Base-by-base conservation (phyloP, 2,329 filamentous ascomycete species). In the Microsporum audouinii region DNA sequence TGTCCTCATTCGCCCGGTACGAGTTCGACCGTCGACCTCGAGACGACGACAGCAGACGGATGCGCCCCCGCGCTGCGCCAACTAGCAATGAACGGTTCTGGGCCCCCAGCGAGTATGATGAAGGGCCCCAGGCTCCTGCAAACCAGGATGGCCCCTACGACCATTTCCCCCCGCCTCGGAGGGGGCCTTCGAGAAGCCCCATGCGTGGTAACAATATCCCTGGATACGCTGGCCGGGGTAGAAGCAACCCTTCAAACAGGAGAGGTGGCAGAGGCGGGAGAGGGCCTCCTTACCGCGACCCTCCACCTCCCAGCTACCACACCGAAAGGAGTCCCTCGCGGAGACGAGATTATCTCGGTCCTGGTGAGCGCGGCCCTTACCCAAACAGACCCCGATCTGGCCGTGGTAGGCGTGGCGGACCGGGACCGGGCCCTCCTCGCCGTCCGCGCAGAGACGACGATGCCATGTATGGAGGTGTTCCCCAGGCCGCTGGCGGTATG, bases 161-260 rank as follows among this genome's bases (percentile, higher is more conserved):
- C 70, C 62, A 76, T 75, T 10, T 82, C 79, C 63, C 77, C 72
- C 2, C 74, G 78, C 6, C 82, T 83, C 29, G 78, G 86, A 68
- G 84, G 83, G 66, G 79, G 78, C 5, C 82, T 80, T 65, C 76
- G 75, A 2, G 71, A 72, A 27, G 71, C 3, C 6, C 71, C 31
- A 71, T 68, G 27, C 17, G 17, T 23, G 73, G 71, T 4, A 71
- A 73, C 58, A 70, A 70, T 12, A 69, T 69, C 6, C 70, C 71
- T 43, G 77, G 78, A 12, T 79, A 82, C 67, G 77, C 77, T 12
- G 64, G 72, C 17, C 70, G 71, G 41, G 71, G 68, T 29, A 66
- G 68, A 60, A 64, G 66, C 56, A 65, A 63, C 38, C 72, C 73
- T 10, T 49, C 43, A 23, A 47, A 8, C 17, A 47, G 43, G 43